Evolutionary conservation across 768 basidiomycete genomes (phyloP).

Genomic region (Rhodosporidiobolus sp.): DNA sequence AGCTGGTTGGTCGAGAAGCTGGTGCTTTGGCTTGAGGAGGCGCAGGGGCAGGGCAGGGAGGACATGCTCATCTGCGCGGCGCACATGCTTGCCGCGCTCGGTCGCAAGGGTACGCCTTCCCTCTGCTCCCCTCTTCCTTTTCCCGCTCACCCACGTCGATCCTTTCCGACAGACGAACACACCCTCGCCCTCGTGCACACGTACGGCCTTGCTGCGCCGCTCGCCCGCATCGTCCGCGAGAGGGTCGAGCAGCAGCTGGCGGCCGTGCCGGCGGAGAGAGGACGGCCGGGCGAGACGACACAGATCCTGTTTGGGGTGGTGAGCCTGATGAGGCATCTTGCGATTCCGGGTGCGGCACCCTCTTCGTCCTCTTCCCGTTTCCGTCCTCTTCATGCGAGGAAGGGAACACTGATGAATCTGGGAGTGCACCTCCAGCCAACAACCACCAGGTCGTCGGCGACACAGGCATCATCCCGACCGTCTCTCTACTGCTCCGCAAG

Average conservation of each 20-base stretch:
- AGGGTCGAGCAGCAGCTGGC: slow-evolving; percentile 58
- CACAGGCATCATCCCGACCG: slow-evolving; percentile 62
- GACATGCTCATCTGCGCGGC: slow-evolving; percentile 79
- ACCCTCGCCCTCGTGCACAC: slow-evolving; percentile 54
- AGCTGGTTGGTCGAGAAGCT: slow-evolving; percentile 67
- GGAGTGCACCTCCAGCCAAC: slow-evolving; percentile 48
- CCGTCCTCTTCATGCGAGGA: fast-evolving
- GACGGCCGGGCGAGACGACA: slow-evolving; percentile 38
- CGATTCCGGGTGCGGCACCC: slow-evolving; percentile 48
- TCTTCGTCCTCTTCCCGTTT: not conserved
- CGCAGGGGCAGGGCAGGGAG: slow-evolving; percentile 53
- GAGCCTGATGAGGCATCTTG: slow-evolving; percentile 80
- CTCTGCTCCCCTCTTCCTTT: not conserved
- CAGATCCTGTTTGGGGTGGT: slow-evolving; percentile 83
- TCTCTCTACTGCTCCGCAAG: slow-evolving; percentile 67
- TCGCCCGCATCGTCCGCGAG: slow-evolving; percentile 61
- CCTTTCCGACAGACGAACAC: slow-evolving; percentile 43
- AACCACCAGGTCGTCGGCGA: slow-evolving; percentile 63
- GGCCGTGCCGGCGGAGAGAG: not conserved
- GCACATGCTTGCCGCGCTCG: slow-evolving; percentile 76
- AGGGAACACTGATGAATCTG: fast-evolving
- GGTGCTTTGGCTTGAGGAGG: slow-evolving; percentile 64
- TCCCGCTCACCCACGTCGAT: slow-evolving; percentile 31
- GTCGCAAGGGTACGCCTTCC: slow-evolving; percentile 61
- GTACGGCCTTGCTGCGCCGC: slow-evolving; percentile 61